Evolutionary conservation across 2,329 filamentous ascomycete species (phyloP).

Genomic region (Pseudogymnoascus sp.): DNA sequence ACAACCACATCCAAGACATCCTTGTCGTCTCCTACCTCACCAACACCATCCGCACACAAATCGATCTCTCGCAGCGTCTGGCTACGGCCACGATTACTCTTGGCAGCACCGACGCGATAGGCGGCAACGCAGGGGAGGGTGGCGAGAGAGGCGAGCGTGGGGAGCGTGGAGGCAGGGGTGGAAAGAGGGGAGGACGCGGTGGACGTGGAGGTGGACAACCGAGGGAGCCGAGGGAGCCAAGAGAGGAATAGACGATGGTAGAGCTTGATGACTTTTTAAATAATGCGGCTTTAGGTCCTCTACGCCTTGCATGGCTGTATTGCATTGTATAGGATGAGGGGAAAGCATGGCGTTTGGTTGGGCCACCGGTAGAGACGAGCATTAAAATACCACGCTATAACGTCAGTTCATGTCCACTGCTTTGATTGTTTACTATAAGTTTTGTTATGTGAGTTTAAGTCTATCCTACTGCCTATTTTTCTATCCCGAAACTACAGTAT

Average conservation of each 20-base stretch:
- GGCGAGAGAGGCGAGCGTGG: constrained; percentile 40
- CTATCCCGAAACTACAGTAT: not conserved
- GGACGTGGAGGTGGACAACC: constrained; percentile 40
- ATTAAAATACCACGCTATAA: constrained; percentile 11
- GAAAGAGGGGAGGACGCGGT: constrained; percentile 36
- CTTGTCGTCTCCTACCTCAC: constrained; percentile 96
- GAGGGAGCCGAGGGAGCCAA: constrained; percentile 41
- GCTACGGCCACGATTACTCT: constrained; percentile 65
- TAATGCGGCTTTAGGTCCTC: constrained; percentile 24
- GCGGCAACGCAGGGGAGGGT: constrained; percentile 27
- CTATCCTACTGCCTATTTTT: not conserved
- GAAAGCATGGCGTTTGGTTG: constrained; percentile 30
- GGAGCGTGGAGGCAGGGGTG: constrained; percentile 31
- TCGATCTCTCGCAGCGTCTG: constrained; percentile 91
- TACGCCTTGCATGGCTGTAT: constrained; percentile 22
- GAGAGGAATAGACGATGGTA: constrained; percentile 33
- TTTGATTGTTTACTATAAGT: not conserved
- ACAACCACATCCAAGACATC: constrained; percentile 99
- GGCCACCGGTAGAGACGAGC: constrained; percentile 9
- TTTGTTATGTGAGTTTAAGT: not conserved
- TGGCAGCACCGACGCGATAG: constrained; percentile 38
- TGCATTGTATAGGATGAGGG: constrained; percentile 30
- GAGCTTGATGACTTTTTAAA: constrained; percentile 11
- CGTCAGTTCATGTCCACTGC: not conserved
- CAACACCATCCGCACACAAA: constrained; percentile 98